A percentile compares a stretch with the other conserved stretches of the same genome.
These are phyloP conservation scores for Ceratocystis destructans DNA, from an alignment of 2,329 filamentous ascomycete genomes.

Conservation along the genomic window DNA sequence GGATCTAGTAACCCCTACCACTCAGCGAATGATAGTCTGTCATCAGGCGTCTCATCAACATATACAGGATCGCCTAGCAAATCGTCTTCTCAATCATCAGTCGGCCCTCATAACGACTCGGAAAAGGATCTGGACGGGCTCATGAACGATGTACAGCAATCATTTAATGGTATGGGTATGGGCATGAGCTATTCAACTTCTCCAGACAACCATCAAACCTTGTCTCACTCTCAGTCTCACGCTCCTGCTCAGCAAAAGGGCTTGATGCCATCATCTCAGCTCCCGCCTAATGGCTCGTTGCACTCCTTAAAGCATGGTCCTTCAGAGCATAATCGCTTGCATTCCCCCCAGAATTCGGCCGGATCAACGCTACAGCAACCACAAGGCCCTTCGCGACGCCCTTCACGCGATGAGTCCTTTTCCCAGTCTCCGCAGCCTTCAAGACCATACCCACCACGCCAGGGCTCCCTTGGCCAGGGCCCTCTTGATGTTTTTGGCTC, in stretches of 20 bases:
- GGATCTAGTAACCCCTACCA: slow-evolving; percentile 51
- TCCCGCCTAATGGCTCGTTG: background rate
- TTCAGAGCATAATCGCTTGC: background rate
- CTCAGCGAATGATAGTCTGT: slow-evolving; percentile 25
- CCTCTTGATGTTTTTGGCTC: slow-evolving; percentile 9
- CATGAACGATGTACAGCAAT: slow-evolving; percentile 17
- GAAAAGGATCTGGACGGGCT: slow-evolving; percentile 11
- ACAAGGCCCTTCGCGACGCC: background rate
- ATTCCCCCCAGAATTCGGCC: background rate
- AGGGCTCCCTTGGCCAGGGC: slow-evolving; percentile 3
- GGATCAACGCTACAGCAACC: background rate
- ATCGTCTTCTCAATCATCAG: background rate
- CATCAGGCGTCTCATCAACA: slow-evolving; percentile 12
- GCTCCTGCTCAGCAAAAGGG: background rate
- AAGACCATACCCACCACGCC: slow-evolving; percentile 2
- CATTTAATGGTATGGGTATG: slow-evolving; percentile 15
- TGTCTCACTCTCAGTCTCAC: slow-evolving; percentile 4
- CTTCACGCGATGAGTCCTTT: slow-evolving; percentile 6
- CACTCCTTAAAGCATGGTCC: background rate
- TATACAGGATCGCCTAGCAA: slow-evolving; percentile 28
- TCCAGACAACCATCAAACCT: background rate
- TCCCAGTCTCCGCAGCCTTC: background rate
- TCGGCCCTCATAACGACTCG: background rate
- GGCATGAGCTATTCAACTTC: slow-evolving; percentile 8
- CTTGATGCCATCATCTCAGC: background rate